Evolutionary conservation across 768 basidiomycete species (phyloP).

Genomic region (Lactarius indigo): DNA sequence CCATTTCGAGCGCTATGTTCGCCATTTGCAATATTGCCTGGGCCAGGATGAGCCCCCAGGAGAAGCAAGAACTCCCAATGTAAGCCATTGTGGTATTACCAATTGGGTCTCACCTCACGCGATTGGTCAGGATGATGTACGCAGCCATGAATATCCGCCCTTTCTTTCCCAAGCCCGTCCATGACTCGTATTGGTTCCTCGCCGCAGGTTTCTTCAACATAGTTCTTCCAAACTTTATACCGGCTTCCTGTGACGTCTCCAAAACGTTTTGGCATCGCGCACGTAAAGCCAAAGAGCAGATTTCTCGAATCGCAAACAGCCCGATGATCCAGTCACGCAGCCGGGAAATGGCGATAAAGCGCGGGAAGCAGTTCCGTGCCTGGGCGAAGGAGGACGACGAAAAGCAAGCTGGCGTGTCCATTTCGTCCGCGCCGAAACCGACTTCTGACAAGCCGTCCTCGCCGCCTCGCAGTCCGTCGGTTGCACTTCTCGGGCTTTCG

Average conservation of each 20-base stretch:
- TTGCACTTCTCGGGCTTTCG: constrained; percentile 72
- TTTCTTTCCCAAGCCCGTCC: constrained; percentile 39
- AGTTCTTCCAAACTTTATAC: constrained; percentile 69
- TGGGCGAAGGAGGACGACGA: constrained; percentile 80
- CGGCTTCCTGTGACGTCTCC: constrained; percentile 35
- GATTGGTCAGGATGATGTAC: constrained; percentile 65
- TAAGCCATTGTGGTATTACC: constrained; percentile 32
- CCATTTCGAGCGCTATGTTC: constrained; percentile 72
- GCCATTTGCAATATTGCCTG: constrained; percentile 74
- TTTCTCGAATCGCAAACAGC: constrained; percentile 58
- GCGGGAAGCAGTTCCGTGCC: constrained; percentile 53
- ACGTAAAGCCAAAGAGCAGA: constrained; percentile 63
- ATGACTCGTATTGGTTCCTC: constrained; percentile 76
- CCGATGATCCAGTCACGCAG: constrained; percentile 59
- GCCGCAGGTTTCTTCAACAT: constrained; percentile 83
- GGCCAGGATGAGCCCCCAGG: constrained; percentile 45
- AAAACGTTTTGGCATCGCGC: constrained; percentile 74
- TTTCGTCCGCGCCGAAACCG: constrained; percentile 28
- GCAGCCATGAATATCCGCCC: constrained; percentile 79
- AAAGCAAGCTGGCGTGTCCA: constrained; percentile 44
- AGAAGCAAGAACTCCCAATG: constrained; percentile 52
- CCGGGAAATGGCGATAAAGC: constrained; percentile 60
- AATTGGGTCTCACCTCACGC: not conserved
- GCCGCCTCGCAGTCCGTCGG: constrained; percentile 40
- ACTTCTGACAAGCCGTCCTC: constrained; percentile 16